Base-by-base conservation (phyloP, 1,139 yeast species). In the Kodamaea suecica region DNA sequence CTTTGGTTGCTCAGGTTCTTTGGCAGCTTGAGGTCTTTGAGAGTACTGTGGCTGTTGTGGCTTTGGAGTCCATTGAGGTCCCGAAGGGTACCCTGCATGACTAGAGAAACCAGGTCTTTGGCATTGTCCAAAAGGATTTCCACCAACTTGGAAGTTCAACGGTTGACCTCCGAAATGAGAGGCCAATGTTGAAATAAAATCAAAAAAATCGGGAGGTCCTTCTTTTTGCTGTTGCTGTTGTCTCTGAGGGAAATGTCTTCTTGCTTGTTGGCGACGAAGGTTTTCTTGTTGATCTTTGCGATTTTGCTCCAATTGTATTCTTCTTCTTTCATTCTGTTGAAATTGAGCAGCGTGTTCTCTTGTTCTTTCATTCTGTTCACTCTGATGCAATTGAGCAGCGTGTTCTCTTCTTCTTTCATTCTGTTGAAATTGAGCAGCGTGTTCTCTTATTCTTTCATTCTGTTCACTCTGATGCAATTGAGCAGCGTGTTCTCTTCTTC, bases 81-180 rank as follows among this genome's bases (percentile, higher is more conserved):
- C n/a, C n/a, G n/a, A n/a, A n/a, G n/a, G n/a, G n/a, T n/a, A n/a
- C n/a, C n/a, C n/a, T n/a, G n/a, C n/a, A n/a, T n/a, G 10, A 20
- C 10, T 20, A 10, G 23, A 8, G 10, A 20, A 20, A 20, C 10
- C 9, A 10, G 7, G 23, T 7, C 10, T 10, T 20, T 10, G 23
- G 6, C n/a, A 12, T 23, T 23, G 13, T 23, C 11, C 13, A n/a
- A 6, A 7, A 10, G 11, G 7, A 10, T 23, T 12, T 7, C 15
- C 15, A 10, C 28, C 28, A 7, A 23, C 11, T 10, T 13, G 13
- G 16, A 30, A 21, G 17, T 16, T 21, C 9, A 27, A 23, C 5
- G 33, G 17, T 8, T 21, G 11, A 23, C 24, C 33, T 10, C 23
- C 28, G 24, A 30, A 16, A 7, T 30, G 33, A 16, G 33, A 23